These are phyloP conservation scores for Fusarium keratoplasticum DNA, from an alignment of 2,329 filamentous ascomycete genomes.

Conservation along the genomic window DNA sequence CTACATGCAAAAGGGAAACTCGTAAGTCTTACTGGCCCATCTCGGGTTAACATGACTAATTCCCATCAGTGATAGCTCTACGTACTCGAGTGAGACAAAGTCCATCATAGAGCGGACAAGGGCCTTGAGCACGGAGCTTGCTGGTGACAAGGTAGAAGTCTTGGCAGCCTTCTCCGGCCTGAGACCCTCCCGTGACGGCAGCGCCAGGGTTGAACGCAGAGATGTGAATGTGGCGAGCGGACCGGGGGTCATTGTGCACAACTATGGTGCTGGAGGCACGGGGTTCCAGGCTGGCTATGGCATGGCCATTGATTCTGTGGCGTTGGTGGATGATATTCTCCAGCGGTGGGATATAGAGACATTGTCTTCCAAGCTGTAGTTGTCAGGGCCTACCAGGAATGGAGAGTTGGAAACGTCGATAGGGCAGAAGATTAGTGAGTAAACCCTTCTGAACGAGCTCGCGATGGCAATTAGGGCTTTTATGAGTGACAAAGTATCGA, in stretches of 20 bases:
- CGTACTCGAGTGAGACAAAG: background rate
- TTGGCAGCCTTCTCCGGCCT: background rate
- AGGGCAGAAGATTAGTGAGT: no score
- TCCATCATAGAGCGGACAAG: background rate
- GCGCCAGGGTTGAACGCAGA: background rate
- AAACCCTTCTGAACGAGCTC: no score
- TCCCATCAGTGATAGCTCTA: background rate
- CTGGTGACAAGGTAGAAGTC: background rate
- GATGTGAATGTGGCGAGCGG: background rate
- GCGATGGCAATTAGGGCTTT: no score
- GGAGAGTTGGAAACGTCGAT: no score
- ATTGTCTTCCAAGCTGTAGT: no score
- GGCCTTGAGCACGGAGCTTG: background rate
- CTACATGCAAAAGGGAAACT: background rate
- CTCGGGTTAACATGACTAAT: background rate
- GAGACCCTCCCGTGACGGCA: background rate
- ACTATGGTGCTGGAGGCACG: background rate
- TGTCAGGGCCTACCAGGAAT: no score
- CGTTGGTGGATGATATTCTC: background rate
- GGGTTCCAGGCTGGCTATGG: background rate
- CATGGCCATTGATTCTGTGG: background rate
- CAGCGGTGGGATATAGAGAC: background rate
- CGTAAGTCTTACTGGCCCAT: background rate
- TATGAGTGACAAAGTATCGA: no score
- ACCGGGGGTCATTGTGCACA: background rate